These are phyloP conservation scores for Pseudoscleropodium purum DNA, from an alignment of 225 moss, liverwort and hornwort genomes.

Conservation along the genomic window DNA sequence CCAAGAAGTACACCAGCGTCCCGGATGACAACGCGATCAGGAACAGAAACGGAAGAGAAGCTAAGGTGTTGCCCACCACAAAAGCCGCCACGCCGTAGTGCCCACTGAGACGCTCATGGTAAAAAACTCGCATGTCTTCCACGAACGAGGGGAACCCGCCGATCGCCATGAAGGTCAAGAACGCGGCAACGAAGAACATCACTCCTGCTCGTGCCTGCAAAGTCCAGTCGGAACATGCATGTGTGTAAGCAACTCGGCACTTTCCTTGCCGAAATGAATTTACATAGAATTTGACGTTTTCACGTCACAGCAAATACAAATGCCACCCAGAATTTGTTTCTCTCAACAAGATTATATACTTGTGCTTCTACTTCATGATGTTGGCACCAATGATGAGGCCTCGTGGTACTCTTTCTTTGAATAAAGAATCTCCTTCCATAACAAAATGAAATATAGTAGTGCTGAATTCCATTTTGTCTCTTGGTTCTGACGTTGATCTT, in stretches of 20 bases:
- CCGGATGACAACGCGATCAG: conserved; percentile 32
- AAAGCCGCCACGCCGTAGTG: conserved; percentile 49
- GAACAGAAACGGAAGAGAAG: conserved; percentile 39
- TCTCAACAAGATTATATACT: neutral
- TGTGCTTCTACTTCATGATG: neutral
- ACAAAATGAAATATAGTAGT: no score
- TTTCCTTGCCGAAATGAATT: neutral
- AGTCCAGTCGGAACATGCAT: neutral
- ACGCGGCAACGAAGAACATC: conserved; percentile 34
- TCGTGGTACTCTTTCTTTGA: neutral
- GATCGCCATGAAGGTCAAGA: conserved; percentile 52
- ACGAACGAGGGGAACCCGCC: conserved; percentile 56
- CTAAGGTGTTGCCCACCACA: conserved; percentile 38
- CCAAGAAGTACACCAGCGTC: conserved; percentile 31
- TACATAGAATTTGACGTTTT: neutral
- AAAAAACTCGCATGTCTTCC: conserved; percentile 48
- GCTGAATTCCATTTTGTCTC: neutral
- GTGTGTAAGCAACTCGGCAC: neutral
- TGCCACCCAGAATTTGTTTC: neutral
- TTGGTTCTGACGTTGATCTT: neutral
- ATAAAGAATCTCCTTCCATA: neutral
- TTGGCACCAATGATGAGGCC: neutral
- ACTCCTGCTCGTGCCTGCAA: conserved; percentile 24
- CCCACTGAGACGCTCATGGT: conserved; percentile 38
- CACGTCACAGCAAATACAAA: neutral